These are phyloP conservation scores for Calonectria montana DNA, from an alignment of 2,329 filamentous ascomycete genomes.

Conservation along the genomic window DNA sequence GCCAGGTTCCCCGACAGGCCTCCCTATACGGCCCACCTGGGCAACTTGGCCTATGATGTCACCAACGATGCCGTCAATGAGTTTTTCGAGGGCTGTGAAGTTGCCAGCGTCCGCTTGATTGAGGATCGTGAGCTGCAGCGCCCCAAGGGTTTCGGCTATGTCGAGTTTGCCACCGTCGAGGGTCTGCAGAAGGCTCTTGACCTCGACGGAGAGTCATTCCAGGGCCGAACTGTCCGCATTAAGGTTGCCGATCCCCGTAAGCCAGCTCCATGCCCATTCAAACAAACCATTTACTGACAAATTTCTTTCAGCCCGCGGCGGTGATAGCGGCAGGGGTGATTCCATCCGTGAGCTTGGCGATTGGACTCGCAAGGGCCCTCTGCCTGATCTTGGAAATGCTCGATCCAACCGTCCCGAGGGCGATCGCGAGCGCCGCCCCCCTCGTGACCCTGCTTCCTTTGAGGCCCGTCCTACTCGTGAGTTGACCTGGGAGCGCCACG, in stretches of 20 bases:
- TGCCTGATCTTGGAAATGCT: constrained; percentile 76
- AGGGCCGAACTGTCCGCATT: constrained; percentile 90
- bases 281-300: constrained; percentile 48
- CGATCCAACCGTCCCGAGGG: constrained; percentile 62
- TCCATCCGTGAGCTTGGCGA: constrained; percentile 82
- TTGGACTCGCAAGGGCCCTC: constrained; percentile 93
- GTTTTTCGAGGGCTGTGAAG: constrained; percentile 86
- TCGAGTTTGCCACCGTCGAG: constrained; percentile 89
- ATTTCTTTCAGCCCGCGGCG: constrained; percentile 78
- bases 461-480: constrained; percentile 76
- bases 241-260: constrained; percentile 98
- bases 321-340: constrained; percentile 68
- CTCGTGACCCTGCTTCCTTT: constrained; percentile 67
- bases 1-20: constrained; percentile 84
- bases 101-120: constrained; percentile 93
- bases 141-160: constrained; percentile 98
- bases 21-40: constrained; percentile 94
- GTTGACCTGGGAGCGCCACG: constrained; percentile 93
- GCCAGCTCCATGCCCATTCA: constrained; percentile 46
- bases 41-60: constrained; percentile 96
- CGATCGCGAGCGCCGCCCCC: constrained; percentile 74
- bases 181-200: constrained; percentile 91
- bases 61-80: constrained; percentile 84
- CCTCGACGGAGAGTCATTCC: constrained; percentile 83
- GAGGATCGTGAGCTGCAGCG: constrained; percentile 94